These are phyloP conservation scores for Emericellopsis atlantica DNA, from an alignment of 2,329 filamentous ascomycete genomes.

Conservation along the genomic window DNA sequence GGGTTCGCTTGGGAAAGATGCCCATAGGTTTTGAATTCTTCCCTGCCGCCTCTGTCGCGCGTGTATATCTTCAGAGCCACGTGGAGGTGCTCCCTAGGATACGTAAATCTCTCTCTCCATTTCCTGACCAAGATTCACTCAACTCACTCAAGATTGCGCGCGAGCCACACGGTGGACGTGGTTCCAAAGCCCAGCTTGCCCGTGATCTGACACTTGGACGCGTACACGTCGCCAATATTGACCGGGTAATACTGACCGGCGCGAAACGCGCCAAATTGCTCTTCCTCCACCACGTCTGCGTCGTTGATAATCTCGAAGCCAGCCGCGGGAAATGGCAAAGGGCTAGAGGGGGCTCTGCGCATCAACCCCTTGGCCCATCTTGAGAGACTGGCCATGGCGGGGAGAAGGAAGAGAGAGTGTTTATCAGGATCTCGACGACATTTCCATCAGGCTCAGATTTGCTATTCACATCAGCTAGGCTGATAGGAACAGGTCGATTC, in stretches of 20 bases:
- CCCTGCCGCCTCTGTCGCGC: constrained; percentile 1
- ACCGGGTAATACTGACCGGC: constrained; percentile 16
- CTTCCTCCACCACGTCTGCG: constrained; percentile 8
- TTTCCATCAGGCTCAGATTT: too few species aligned
- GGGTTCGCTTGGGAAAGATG: constrained; percentile 6
- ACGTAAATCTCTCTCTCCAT: too few species aligned
- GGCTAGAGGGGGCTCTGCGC: neutral
- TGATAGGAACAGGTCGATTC: too few species aligned
- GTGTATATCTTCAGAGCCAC: constrained; percentile 8
- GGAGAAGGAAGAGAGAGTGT: too few species aligned
- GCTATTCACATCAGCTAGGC: too few species aligned
- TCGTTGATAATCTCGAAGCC: constrained; percentile 4
- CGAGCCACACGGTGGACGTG: constrained; percentile 29
- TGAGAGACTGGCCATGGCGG: too few species aligned
- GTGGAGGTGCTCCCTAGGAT: neutral
- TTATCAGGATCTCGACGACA: too few species aligned
- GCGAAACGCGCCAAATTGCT: constrained; percentile 6
- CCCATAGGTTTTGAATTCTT: constrained; percentile 9
- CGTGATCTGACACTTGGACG: constrained; percentile 22
- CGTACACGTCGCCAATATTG: constrained; percentile 22
- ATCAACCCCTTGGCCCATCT: too few species aligned
- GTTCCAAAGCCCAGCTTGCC: constrained; percentile 27
- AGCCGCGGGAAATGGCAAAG: constrained; percentile 3
- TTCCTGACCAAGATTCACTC: too few species aligned
- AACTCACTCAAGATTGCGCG: constrained; percentile 8